A percentile compares a stretch with the other conserved stretches of the same genome.
These are phyloP conservation scores for Phycomyces blakesleeanus DNA, from an alignment of 192 early-diverging fungal genomes.

Conservation along the genomic window DNA sequence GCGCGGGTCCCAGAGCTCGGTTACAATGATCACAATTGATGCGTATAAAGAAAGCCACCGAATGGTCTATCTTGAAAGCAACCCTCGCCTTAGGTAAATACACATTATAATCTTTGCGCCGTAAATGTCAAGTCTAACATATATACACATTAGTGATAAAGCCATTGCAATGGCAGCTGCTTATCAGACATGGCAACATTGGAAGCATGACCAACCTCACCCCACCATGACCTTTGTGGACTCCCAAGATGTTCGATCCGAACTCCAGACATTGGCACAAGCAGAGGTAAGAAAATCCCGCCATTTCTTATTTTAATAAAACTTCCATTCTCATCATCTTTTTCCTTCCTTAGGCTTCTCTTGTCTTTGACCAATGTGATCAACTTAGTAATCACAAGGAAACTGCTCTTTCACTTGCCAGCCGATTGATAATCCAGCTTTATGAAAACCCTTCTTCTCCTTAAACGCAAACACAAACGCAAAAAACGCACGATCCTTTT, in stretches of 20 bases:
- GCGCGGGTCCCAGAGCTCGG: conserved; percentile 25
- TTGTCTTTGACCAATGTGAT: conserved; percentile 53
- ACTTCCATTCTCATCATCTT: too few relatives aligned
- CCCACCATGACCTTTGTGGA: neutral
- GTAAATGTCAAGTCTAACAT: conserved; percentile 1
- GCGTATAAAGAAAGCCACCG: conserved; percentile 29
- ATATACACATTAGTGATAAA: conserved; percentile 29
- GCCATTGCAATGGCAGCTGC: conserved; percentile 35
- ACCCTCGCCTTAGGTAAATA: conserved; percentile 23
- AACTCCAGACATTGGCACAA: conserved; percentile 16
- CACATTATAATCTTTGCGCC: too few relatives aligned
- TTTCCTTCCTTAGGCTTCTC: neutral
- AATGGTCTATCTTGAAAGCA: conserved; percentile 14
- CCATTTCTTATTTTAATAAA: too few relatives aligned
- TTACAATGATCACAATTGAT: conserved; percentile 17
- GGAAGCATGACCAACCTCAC: conserved; percentile 17
- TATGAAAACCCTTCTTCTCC: conserved; percentile 11
- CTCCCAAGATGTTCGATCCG: neutral
- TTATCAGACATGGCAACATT: conserved; percentile 31
- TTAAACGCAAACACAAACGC: neutral
- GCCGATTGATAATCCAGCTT: conserved; percentile 22
- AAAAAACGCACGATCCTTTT: neutral
- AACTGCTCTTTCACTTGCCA: conserved; percentile 15
- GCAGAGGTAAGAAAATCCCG: neutral
- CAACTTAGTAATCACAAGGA: conserved; percentile 21